Percentiles rank a stretch among this genome's conserved stretches.
phyloP scores from a whole-genome alignment of 768 basidiomycete genomes.

The Phaffia tasmanica region DNA sequence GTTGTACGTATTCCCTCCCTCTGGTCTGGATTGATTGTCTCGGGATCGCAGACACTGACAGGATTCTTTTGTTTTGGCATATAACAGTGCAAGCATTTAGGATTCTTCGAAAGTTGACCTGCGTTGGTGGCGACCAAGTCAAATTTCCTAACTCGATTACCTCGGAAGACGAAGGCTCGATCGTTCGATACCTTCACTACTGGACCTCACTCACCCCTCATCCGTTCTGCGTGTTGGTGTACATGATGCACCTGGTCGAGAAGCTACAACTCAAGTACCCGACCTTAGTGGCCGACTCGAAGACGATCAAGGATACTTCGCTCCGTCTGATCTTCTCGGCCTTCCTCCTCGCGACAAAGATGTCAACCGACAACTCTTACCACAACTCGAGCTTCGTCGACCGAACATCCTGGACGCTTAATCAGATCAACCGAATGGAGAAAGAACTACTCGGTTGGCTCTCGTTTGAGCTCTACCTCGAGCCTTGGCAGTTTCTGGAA shows the following conservation, averaged over 20 bases:
- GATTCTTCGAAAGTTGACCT: too few relatives aligned
- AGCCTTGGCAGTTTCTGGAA: too few relatives aligned
- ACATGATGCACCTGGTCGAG: constrained; percentile 8
- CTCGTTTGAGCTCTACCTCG: background rate
- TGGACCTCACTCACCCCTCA: constrained; percentile 10
- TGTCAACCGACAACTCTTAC: constrained; percentile 6
- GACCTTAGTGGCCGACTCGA: background rate
- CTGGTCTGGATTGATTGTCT: too few relatives aligned
- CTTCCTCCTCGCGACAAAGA: constrained; percentile 11
- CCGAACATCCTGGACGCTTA: constrained; percentile 8
- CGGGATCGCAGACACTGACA: too few relatives aligned
- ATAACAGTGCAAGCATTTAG: too few relatives aligned
- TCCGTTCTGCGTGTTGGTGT: constrained; percentile 14
- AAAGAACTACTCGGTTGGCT: constrained; percentile 5
- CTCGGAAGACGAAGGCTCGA: too few relatives aligned
- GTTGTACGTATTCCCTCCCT: too few relatives aligned
- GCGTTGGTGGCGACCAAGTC: too few relatives aligned
- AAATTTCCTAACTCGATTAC: too few relatives aligned
- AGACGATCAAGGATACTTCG: constrained; percentile 6
- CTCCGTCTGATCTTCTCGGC: constrained; percentile 16
- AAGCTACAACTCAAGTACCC: constrained; percentile 4
- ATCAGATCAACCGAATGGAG: constrained; percentile 14
- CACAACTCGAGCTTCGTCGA: background rate
- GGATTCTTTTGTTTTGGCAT: too few relatives aligned
- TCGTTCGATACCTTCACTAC: background rate